Conservation (phyloP, 1,284 basidiomycete species). For the Moesziomyces antarcticus region DNA sequence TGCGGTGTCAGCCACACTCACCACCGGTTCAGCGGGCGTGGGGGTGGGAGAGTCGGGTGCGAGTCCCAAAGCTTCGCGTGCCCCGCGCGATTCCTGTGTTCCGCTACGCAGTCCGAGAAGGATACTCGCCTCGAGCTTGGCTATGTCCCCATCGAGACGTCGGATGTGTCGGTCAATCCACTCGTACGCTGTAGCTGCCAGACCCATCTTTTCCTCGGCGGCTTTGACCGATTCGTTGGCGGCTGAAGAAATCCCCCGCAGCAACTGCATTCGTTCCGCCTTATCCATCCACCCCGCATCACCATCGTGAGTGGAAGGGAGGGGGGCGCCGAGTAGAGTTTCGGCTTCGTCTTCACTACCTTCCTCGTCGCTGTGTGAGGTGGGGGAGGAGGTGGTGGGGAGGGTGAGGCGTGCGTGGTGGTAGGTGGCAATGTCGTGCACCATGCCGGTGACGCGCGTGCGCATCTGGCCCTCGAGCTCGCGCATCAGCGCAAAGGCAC, state of each 20-base stretch:
- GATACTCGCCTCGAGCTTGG: constrained; percentile 57
- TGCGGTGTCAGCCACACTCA: constrained; percentile 32
- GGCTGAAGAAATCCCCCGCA: constrained; percentile 29
- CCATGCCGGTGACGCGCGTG: constrained; percentile 15
- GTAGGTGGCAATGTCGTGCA: constrained; percentile 29
- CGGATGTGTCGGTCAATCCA: constrained; percentile 71
- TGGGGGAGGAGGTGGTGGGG: constrained; percentile 11
- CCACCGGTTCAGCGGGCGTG: constrained; percentile 9
- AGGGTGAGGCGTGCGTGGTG: constrained; percentile 24
- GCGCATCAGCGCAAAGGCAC: constrained; percentile 80
- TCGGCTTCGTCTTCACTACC: constrained; percentile 44
- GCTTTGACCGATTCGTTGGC: constrained; percentile 60
- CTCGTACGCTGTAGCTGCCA: constrained; percentile 71
- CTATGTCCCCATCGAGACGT: constrained; percentile 70
- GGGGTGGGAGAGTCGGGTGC: constrained; percentile 7
- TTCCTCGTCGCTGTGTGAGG: neutral
- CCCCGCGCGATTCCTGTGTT: constrained; percentile 47
- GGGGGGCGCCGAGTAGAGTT: constrained; percentile 14
- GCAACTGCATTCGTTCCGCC: constrained; percentile 10
- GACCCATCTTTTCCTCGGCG: constrained; percentile 71
- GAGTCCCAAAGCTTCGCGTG: constrained; percentile 48
- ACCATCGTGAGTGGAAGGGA: no score
- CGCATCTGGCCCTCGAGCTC: constrained; percentile 81
- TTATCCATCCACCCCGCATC: constrained; percentile 5
- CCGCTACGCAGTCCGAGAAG: constrained; percentile 55